Evolutionary conservation across 2,329 filamentous ascomycete species (phyloP).

Genomic region (Colletotrichum zoysiae): DNA sequence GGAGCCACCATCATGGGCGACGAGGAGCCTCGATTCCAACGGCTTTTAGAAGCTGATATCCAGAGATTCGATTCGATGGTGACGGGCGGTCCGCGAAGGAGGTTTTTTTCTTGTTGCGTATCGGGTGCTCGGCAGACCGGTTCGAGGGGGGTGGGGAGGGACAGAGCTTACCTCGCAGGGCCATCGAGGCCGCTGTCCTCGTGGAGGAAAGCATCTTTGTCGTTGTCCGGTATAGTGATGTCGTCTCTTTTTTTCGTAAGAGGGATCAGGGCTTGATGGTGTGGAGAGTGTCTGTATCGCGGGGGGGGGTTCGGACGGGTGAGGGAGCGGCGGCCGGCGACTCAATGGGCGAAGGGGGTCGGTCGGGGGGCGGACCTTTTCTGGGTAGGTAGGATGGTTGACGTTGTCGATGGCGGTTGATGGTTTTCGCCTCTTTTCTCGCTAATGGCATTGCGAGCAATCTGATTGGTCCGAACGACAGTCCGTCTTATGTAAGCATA

Average conservation of each 20-base stretch:
- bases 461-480: constrained; percentile 34
- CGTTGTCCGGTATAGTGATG: background rate
- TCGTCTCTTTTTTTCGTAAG: constrained; percentile 11
- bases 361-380: constrained; percentile 22
- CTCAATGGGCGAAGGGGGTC: constrained; percentile 23
- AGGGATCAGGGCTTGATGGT: constrained; percentile 11
- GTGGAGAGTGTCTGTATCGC: constrained; percentile 35
- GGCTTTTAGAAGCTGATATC: background rate
- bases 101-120: background rate
- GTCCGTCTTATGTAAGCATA: constrained; percentile 31
- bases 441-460: constrained; percentile 32
- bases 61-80: constrained; percentile 13
- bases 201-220: constrained; percentile 60
- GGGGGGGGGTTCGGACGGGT: background rate
- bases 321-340: constrained; percentile 27
- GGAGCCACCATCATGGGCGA: background rate
- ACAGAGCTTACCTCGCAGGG: constrained; percentile 61
- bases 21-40: background rate
- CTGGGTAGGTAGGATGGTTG: constrained; percentile 27
- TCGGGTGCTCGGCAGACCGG: constrained; percentile 22
- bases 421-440: constrained; percentile 39
- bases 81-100: constrained; percentile 11
- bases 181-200: constrained; percentile 65
- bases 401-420: constrained; percentile 34
- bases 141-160: constrained; percentile 24